Conservation (phyloP, 78 protist species). For the Dictyostelium citrinum region DNA sequence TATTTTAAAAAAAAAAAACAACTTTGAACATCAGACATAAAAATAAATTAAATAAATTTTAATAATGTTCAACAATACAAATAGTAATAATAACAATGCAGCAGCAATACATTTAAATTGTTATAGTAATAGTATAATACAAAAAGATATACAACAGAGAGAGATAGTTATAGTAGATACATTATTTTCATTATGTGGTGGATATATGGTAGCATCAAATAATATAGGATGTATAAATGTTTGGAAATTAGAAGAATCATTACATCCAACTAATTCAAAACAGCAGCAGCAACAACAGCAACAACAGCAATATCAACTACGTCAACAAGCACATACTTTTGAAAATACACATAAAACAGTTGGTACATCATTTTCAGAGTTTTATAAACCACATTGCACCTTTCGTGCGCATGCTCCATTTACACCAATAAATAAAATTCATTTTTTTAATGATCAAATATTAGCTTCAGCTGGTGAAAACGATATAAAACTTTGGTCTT, state of each 20-base stretch:
- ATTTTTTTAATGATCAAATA: conserved; percentile 1
- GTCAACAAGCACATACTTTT: not conserved
- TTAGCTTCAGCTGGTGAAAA: conserved; percentile 43
- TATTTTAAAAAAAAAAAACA: too few species aligned
- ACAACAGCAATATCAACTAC: not conserved
- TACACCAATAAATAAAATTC: conserved; percentile 33
- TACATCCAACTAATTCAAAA: not conserved
- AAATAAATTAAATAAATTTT: too few species aligned
- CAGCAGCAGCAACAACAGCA: conserved; percentile 12
- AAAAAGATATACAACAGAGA: conserved; percentile 17
- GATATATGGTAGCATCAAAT: conserved; percentile 39
- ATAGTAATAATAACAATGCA: not conserved
- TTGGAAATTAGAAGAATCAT: conserved; percentile 24
- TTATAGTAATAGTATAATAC: not conserved
- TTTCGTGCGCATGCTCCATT: not conserved
- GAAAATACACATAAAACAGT: not conserved
- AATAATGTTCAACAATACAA: not conserved
- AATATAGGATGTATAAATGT: conserved; percentile 43
- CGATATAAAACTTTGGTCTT: conserved; percentile 36
- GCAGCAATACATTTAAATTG: not conserved
- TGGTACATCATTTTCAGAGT: not conserved
- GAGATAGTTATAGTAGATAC: conserved; percentile 14
- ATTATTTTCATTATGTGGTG: conserved; percentile 39
- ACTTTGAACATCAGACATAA: too few species aligned
- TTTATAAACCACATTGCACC: not conserved